Percentiles rank a stretch among this genome's conserved stretches.
Conservation (phyloP, 352 stramenopile species). For the Phytophthora cactorum region DNA sequence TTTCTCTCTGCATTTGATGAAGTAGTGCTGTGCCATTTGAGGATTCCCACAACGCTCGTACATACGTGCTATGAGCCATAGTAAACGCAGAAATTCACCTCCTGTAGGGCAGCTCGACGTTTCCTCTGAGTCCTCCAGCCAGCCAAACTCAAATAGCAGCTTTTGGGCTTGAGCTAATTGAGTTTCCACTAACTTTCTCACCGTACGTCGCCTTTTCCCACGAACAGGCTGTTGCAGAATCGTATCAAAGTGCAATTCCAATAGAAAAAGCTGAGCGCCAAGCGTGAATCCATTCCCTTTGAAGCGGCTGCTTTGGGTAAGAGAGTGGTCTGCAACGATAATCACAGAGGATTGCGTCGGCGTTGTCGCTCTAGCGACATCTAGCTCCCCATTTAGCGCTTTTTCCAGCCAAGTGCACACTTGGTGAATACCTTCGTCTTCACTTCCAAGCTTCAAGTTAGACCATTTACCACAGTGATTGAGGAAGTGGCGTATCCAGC, state of each 20-base stretch:
- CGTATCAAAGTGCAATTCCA: slow-evolving; percentile 67
- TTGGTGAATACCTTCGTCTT: slow-evolving; percentile 43
- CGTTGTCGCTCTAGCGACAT: slow-evolving; percentile 16
- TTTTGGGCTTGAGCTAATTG: slow-evolving; percentile 40
- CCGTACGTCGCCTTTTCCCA: slow-evolving; percentile 28
- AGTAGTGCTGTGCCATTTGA: slow-evolving; percentile 60
- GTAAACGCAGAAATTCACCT: slow-evolving; percentile 42
- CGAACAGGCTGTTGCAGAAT: slow-evolving; percentile 39
- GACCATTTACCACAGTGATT: slow-evolving; percentile 73
- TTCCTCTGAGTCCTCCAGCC: slow-evolving; percentile 39
- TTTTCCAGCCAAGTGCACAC: slow-evolving; percentile 71
- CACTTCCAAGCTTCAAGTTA: slow-evolving; percentile 42
- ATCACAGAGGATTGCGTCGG: slow-evolving; percentile 13
- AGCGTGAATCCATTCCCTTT: slow-evolving; percentile 43
- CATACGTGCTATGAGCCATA: slow-evolving; percentile 67
- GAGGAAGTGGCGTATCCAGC: slow-evolving; percentile 46
- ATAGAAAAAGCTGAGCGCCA: slow-evolving; percentile 53
- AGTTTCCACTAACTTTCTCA: slow-evolving; percentile 29
- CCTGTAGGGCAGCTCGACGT: background rate
- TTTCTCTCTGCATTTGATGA: slow-evolving; percentile 55
- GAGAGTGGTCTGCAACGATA: slow-evolving; percentile 26
- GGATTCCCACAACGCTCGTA: slow-evolving; percentile 51
- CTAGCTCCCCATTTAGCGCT: slow-evolving; percentile 43
- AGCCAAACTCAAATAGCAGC: slow-evolving; percentile 56
- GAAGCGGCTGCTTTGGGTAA: slow-evolving; percentile 31